Base-by-base conservation (phyloP, 805 yeast genomes). In the Wickerhamomyces xylosicus region DNA sequence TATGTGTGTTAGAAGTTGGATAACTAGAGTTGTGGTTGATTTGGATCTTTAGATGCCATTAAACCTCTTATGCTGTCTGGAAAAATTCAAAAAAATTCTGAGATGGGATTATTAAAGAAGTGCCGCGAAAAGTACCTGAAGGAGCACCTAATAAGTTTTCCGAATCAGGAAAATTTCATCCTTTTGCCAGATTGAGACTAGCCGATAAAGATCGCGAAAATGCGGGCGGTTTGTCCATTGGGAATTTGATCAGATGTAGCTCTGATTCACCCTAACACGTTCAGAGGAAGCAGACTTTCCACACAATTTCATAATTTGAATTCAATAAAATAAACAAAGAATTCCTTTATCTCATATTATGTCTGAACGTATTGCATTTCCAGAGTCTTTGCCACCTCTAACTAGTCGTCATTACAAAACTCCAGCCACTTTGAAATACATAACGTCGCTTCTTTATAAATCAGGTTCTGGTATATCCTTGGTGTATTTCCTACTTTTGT, bases 391-490 rank as follows among this genome's bases (percentile, higher is more conserved):
- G 1, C 44, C 47, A 4, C 34, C 40, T 3, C 14, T 33, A 3
- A 39, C 34, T 9, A 39, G 35, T 13, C 17, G 3, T 13, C 37
- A 34, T 19, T n/a, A 36, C 10, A 35, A 41, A 8, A 37, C 43
- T 2, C 58, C 58, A 7, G 50, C 50, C 11, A 51, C 58, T 1
- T 40, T 54, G 20, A 43, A 39, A 21, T 54, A 43, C 37, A 48
- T 54, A 33, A 43, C 52, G 1, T 31, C 43, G 17, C 45, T 66
- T 5, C 51, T 67, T 0, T 56, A 64, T 40, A 47, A 50, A 14
- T 62, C 71, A 5, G 68, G 69, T 0, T 50, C 58, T 19, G 45
- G 53, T 0, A 37, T 66, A 7, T 44, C 62, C 1, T 39, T 53
- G 0, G 43, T 62, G 1, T 64, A 60, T 40, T 34, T 56, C 4